phyloP scores from a whole-genome alignment of 345 rosid species.

The Syzygium grande region DNA sequence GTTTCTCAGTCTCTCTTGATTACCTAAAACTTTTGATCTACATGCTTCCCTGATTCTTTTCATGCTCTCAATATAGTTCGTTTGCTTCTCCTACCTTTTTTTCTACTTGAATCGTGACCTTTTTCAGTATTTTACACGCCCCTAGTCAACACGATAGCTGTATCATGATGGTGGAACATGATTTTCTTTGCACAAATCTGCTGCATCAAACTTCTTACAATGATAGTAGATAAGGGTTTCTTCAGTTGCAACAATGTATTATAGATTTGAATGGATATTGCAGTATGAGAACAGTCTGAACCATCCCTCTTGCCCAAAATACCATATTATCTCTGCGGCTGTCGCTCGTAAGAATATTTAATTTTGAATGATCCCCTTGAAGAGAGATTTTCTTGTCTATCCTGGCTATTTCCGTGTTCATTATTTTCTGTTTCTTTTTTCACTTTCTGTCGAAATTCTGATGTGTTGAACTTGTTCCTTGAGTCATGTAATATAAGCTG shows the following conservation, averaged over 20 bases:
- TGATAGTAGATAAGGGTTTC: not conserved
- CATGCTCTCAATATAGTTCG: not conserved
- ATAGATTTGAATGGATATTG: not conserved
- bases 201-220: not conserved
- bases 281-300: not conserved
- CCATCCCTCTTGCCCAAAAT: not conserved
- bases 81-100: not conserved
- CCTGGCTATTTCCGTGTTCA: not conserved
- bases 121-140: not conserved
- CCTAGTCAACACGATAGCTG: not conserved
- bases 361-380: not conserved
- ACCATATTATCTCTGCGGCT: not conserved
- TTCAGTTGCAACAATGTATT: not conserved
- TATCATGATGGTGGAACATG: not conserved
- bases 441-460: not conserved
- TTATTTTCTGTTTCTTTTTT: not conserved
- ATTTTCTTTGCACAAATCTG: not conserved
- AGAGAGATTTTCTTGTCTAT: not conserved
- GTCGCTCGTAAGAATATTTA: not conserved
- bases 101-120: not conserved
- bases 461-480: not conserved
- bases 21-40: not conserved
- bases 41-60: not conserved
- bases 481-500: not conserved
- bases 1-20: not conserved